Base-by-base conservation (phyloP, 805 yeast genomes). In the Sugiyamaella americana region DNA sequence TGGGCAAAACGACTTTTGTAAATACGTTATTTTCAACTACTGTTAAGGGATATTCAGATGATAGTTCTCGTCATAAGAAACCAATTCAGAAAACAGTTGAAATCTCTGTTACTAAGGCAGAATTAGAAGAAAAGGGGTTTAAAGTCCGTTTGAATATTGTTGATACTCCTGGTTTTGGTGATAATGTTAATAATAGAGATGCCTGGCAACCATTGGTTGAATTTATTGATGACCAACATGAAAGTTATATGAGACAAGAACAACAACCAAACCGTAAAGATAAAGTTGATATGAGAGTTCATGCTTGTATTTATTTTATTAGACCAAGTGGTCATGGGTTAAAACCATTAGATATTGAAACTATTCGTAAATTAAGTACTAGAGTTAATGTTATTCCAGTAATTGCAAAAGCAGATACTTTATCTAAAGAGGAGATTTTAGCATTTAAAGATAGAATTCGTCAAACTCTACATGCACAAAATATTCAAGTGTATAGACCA, bases 361-460 rank as follows among this genome's bases (percentile, higher is more conserved):
- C 84, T 4, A 79, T 88, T 85, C 77, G 76, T 63, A 79, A 77
- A 51, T 71, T 89, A 22, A 73, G 84, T 24, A 69, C 76, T 22
- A 74, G 91, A 46, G 89, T 84, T 37, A 88, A 87, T 59, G 72
- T 89, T 52, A 78, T 88, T 51, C 96, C 96, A 1, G 78, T 88
- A 3, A 75, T 87, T 56, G 76, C 87, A 22, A 85, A 87, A 62
- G 84, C 91, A 3, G 96, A 88, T 64, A 79, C 83, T 0, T 73
- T 83, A 49, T 79, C 87, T 5, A 59, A 62, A 17, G 68, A 65
- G 3, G 95, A 85, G 58, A 56, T 82, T 55, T 55, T 50, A 6
- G 61, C 67, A 16, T 78, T 80, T 62, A 85, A 83, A 65, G 63
- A 60, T 35, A 65, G 73, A 54, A 71, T 83, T 43, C 75, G 72